A percentile compares a stretch with the other conserved stretches of the same genome.
Evolutionary conservation across 768 basidiomycete species (phyloP).

Genomic region (Russula brevipes): DNA sequence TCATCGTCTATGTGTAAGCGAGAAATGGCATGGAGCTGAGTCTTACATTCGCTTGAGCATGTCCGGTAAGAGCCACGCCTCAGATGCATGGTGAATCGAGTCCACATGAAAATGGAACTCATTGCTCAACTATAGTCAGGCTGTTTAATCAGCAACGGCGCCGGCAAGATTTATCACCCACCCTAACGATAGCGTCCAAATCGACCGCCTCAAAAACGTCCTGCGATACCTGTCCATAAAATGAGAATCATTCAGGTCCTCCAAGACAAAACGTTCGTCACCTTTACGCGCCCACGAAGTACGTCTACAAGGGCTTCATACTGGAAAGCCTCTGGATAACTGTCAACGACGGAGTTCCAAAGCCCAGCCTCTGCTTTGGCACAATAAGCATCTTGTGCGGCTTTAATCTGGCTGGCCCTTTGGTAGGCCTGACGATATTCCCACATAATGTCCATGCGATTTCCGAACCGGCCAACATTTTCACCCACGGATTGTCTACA

Average conservation of each 20-base stretch:
- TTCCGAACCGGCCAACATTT: conserved; percentile 21
- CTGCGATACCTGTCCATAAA: conserved; percentile 44
- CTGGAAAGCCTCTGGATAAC: conserved; percentile 64
- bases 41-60: conserved; percentile 64
- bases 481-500: conserved; percentile 34
- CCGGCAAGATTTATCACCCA: conserved; percentile 32
- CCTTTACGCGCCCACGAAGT: conserved; percentile 82
- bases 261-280: conserved; percentile 26
- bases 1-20: background rate
- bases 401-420: conserved; percentile 62
- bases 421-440: conserved; percentile 75
- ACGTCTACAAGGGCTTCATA: conserved; percentile 82
- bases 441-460: conserved; percentile 77
- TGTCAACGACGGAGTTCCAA: conserved; percentile 36
- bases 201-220: conserved; percentile 78
- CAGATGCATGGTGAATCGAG: conserved; percentile 74
- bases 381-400: conserved; percentile 69
- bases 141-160: background rate
- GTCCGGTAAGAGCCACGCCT: conserved; percentile 79
- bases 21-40: background rate
- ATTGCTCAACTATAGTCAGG: conserved; percentile 54
- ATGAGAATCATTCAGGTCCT: background rate
- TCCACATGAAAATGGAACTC: conserved; percentile 80
- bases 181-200: conserved; percentile 63
- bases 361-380: conserved; percentile 47